Evolutionary conservation across 139 green algal species (phyloP).

Genomic region (Coccomyxa sp.): DNA sequence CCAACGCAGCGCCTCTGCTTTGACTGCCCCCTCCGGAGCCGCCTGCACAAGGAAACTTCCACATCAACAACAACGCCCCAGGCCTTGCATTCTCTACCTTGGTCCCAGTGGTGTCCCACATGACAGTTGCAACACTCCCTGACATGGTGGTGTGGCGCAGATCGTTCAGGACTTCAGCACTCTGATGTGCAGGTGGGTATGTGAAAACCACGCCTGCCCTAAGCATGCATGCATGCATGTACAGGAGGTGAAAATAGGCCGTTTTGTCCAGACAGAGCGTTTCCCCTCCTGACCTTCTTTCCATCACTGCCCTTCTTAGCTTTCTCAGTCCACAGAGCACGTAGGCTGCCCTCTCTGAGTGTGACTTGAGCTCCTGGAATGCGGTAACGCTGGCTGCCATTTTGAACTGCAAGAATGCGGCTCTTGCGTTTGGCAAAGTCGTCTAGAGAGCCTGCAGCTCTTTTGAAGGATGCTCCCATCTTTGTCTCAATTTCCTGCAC

Average conservation of each 20-base stretch:
- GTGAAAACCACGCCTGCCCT: no score
- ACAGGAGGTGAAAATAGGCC: no score
- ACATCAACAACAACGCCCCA: no score
- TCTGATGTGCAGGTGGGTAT: no score
- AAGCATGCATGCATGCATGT: no score
- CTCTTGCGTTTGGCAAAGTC: background rate
- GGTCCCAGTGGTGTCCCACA: no score
- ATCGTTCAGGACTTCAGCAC: no score
- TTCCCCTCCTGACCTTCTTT: background rate
- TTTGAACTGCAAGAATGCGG: background rate
- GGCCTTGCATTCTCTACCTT: no score
- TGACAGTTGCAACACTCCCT: no score
- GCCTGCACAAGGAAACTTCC: background rate
- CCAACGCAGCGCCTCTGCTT: background rate
- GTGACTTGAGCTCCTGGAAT: background rate
- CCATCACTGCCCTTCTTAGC: background rate
- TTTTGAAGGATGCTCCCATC: background rate
- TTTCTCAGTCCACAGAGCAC: background rate
- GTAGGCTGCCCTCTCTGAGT: background rate
- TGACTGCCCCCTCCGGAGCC: background rate
- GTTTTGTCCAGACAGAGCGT: background rate
- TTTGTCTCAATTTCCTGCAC: background rate
- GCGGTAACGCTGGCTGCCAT: background rate
- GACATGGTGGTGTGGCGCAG: no score
- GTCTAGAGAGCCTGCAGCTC: background rate